Evolutionary conservation across 148 eudicot genomes (phyloP).

Genomic region (Cornus florida): DNA sequence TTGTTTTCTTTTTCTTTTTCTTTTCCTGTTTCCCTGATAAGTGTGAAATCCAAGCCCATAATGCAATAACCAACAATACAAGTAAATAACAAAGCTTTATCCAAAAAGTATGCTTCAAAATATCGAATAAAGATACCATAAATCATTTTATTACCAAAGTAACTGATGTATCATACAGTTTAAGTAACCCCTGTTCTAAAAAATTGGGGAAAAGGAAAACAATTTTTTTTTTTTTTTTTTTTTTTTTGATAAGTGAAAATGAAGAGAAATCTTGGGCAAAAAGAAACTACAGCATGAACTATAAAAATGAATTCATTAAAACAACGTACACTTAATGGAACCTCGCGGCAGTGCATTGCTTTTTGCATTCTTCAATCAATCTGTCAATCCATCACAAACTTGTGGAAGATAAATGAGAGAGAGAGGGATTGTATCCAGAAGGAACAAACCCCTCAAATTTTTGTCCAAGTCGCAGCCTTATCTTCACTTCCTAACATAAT

Average conservation of each 20-base stretch:
- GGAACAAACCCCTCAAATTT: no score
- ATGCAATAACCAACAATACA: neutral
- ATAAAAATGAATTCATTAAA: neutral
- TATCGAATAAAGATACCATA: neutral
- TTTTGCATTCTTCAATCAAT: conserved; percentile 7
- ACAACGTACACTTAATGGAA: neutral
- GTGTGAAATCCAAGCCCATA: neutral
- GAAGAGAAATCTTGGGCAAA: neutral
- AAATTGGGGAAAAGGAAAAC: no score
- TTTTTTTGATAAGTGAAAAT: no score
- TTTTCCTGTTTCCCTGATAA: neutral
- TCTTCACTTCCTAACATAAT: neutral
- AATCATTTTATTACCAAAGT: neutral
- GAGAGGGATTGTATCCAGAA: neutral
- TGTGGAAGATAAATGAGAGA: neutral
- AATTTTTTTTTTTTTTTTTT: no score
- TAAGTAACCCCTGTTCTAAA: neutral
- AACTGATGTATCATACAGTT: conserved; percentile 4
- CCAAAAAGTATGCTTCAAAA: neutral
- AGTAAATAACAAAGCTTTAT: neutral
- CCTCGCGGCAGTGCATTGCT: neutral
- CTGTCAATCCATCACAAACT: neutral
- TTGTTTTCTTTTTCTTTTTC: no score
- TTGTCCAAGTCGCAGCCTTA: neutral
- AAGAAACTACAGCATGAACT: neutral